Base-by-base conservation (phyloP, 768 basidiomycete genomes). In the Stropharia rugosoannulata region DNA sequence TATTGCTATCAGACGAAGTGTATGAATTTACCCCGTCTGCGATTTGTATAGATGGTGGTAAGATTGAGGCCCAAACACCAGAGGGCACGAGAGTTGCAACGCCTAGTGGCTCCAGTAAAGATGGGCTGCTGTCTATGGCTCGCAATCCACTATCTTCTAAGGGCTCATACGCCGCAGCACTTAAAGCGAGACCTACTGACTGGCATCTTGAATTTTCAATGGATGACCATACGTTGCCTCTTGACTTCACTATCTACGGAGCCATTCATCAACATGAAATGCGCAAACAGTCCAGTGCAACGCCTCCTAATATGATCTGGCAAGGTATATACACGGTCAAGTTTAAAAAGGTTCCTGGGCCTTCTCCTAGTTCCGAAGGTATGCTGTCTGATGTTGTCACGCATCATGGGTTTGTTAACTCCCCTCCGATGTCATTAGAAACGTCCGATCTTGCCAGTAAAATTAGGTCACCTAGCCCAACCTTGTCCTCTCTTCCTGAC, bases 161-260 rank as follows among this genome's bases (percentile, higher is more conserved):
- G 60, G 76, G 81, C 0, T 98, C 97, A 1, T 99, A 99, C 69
- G 97, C 97, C 29, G 89, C 94, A 3, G 95, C 95, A 11, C 79
- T 98, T 55, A 97, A 94, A 73, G 77, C 93, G 0, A 94, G 93
- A 66, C 95, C 96, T 4, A 85, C 83, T 13, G 96, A 98, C 65
- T 99, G 94, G 93, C 95, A 99, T 68, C 84, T 98, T 49, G 90
- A 97, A 70, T 98, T 99, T 72, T 89, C 83, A 8, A 90, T 98
- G 85, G 93, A 93, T 65, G 95, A 94, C 57, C 87, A 92, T 44
- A 72, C 83, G 18, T 74, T 98, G 15, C 89, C 90, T 0, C 71
- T 95, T 56, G 91, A 95, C 68, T 78, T 95, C 53, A 99, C 97
- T 0, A 88, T 99, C 49, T 99, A 97, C 66, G 97, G 97, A 7